Percentiles rank a stretch among this genome's conserved stretches.
These are phyloP conservation scores for Breynia disticha DNA, from an alignment of 441 rosid genomes.

Conservation along the genomic window DNA sequence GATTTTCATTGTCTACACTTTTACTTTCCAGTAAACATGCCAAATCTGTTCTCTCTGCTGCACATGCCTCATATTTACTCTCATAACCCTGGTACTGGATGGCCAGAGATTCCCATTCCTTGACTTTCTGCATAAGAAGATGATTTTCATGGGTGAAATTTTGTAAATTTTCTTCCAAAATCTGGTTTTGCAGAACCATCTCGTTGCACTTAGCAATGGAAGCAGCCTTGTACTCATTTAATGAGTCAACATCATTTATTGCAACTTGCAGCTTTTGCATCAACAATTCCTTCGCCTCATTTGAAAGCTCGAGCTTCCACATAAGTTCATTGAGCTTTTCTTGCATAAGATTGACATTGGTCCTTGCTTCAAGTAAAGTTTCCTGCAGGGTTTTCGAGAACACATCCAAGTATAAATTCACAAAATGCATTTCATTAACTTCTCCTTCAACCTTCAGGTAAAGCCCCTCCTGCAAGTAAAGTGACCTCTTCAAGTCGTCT, in stretches of 20 bases:
- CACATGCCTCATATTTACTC: slow-evolving; percentile 49
- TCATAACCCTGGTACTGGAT: slow-evolving; percentile 40
- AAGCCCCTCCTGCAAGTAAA: slow-evolving; percentile 74
- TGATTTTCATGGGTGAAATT: slow-evolving; percentile 45
- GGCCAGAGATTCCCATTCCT: slow-evolving; percentile 53
- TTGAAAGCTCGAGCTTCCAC: slow-evolving; percentile 61
- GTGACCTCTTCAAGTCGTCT: slow-evolving; percentile 68
- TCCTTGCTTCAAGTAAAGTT: slow-evolving; percentile 53
- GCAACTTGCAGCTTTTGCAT: slow-evolving; percentile 56
- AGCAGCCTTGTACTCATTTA: slow-evolving; percentile 49
- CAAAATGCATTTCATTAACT: slow-evolving; percentile 62
- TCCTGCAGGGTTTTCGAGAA: slow-evolving; percentile 64
- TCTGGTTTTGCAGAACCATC: slow-evolving; percentile 50
- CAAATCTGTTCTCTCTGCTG: slow-evolving; percentile 55
- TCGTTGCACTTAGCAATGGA: slow-evolving; percentile 49
- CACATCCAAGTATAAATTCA: slow-evolving; percentile 68
- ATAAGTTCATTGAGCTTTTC: slow-evolving; percentile 43
- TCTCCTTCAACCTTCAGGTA: slow-evolving; percentile 83
- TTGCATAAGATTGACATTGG: slow-evolving; percentile 38
- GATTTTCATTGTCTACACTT: slow-evolving; percentile 40
- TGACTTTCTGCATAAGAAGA: slow-evolving; percentile 49
- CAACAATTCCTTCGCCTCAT: slow-evolving; percentile 51
- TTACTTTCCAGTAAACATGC: slow-evolving; percentile 50
- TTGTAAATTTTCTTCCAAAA: slow-evolving; percentile 49
- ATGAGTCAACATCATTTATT: slow-evolving; percentile 55